These are phyloP conservation scores for Trametes versicolor DNA, from an alignment of 1,284 basidiomycete species.

Conservation along the genomic window DNA sequence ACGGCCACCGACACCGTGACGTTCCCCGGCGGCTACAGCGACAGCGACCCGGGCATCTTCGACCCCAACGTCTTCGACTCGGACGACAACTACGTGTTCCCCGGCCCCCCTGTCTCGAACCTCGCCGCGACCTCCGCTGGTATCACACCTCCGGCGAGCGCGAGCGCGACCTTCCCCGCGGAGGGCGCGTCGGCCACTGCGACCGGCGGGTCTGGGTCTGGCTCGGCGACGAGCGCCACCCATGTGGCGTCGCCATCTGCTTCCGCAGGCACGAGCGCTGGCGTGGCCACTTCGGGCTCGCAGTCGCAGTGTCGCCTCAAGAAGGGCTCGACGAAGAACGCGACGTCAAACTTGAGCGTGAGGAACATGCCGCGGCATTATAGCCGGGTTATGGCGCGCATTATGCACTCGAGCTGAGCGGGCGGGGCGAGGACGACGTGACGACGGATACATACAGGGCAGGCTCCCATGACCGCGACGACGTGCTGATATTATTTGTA, in stretches of 20 bases:
- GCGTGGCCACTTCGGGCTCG: conserved; percentile 17
- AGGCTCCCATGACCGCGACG: conserved; percentile 19
- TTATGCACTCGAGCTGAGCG: conserved; percentile 27
- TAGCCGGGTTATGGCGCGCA: conserved; percentile 37
- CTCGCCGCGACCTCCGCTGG: conserved; percentile 36
- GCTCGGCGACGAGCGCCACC: conserved; percentile 27
- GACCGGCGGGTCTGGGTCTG: conserved; percentile 22
- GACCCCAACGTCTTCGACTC: conserved; percentile 48
- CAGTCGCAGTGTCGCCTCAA: conserved; percentile 29
- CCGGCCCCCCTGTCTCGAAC: conserved; percentile 49
- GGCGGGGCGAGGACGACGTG: not conserved
- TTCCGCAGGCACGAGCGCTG: conserved; percentile 17
- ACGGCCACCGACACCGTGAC: conserved; percentile 55
- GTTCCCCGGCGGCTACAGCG: conserved; percentile 75
- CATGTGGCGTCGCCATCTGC: conserved; percentile 26
- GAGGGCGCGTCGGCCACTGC: conserved; percentile 28
- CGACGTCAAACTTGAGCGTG: conserved; percentile 15
- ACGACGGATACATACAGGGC: conserved; percentile 5
- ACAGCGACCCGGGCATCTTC: conserved; percentile 69
- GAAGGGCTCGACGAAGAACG: conserved; percentile 21
- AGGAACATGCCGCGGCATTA: conserved; percentile 34
- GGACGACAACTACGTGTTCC: conserved; percentile 48
- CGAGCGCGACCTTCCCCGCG: conserved; percentile 28
- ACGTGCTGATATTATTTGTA: conserved; percentile 13
- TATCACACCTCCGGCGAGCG: conserved; percentile 31